A percentile compares a stretch with the other conserved stretches of the same genome.
Conservation (phyloP, 257 asterid genomes). For the Nicotiana undulata region DNA sequence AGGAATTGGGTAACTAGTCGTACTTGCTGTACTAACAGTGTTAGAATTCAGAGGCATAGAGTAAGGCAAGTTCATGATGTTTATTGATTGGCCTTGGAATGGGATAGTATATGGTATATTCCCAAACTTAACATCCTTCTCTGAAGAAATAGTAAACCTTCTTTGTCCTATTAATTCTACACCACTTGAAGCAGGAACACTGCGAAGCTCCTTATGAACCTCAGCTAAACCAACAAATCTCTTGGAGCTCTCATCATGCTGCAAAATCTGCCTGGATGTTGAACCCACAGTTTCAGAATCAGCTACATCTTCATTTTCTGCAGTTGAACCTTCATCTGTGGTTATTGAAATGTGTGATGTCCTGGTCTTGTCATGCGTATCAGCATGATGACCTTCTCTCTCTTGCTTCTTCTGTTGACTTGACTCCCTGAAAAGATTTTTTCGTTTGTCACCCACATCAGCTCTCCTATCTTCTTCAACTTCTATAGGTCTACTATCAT, state of each 20-base stretch:
- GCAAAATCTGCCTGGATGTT: constrained; percentile 52
- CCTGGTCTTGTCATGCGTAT: constrained; percentile 50
- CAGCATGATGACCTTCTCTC: constrained; percentile 39
- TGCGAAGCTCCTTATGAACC: constrained; percentile 45
- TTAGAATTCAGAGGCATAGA: constrained; percentile 45
- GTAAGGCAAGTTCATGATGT: constrained; percentile 44
- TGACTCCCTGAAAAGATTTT: constrained; percentile 38
- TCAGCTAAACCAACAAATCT: constrained; percentile 29
- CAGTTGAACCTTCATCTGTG: constrained; percentile 91
- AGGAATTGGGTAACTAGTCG: constrained; percentile 45
- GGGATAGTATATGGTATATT: constrained; percentile 44
- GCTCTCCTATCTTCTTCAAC: constrained; percentile 46
- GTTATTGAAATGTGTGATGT: constrained; percentile 77
- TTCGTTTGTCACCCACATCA: constrained; percentile 65
- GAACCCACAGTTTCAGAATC: constrained; percentile 91
- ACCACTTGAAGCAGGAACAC: constrained; percentile 44
- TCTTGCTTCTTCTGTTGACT: constrained; percentile 59
- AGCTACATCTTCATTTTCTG: constrained; percentile 93
- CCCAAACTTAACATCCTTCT: constrained; percentile 53
- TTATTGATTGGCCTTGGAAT: constrained; percentile 39
- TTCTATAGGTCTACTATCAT: constrained; percentile 43
- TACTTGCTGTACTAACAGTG: constrained; percentile 29
- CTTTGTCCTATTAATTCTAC: constrained; percentile 57
- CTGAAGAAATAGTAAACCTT: constrained; percentile 58
- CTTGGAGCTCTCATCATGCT: constrained; percentile 44